Evolutionary conservation across 345 rosid species (phyloP).

Genomic region (Linum usitatissimum): DNA sequence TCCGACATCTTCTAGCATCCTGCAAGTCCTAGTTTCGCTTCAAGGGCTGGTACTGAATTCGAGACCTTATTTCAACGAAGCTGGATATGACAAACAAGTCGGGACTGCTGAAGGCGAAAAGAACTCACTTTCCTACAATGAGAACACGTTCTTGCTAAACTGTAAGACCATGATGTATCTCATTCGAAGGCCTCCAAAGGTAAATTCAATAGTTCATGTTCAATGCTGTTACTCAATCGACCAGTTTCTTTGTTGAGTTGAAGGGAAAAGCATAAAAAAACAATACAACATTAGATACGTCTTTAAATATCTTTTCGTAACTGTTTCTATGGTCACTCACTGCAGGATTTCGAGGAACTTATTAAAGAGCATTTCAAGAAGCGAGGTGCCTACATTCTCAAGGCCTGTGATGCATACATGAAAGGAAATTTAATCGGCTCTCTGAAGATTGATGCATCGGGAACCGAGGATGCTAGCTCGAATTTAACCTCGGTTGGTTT

Average conservation of each 20-base stretch:
- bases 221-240: too few relatives aligned
- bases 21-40: slow-evolving; percentile 94
- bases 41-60: slow-evolving; percentile 94
- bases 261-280: too few relatives aligned
- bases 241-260: too few relatives aligned
- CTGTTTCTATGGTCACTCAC: neutral
- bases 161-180: slow-evolving; percentile 96
- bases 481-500: slow-evolving; percentile 81
- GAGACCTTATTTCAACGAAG: slow-evolving; percentile 98
- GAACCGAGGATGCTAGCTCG: slow-evolving; percentile 28
- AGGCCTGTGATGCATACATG: slow-evolving; percentile 89
- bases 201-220: slow-evolving; percentile 15
- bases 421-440: slow-evolving; percentile 86
- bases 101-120: slow-evolving; percentile 98
- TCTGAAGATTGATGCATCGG: slow-evolving; percentile 59
- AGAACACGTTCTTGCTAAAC: slow-evolving; percentile 76
- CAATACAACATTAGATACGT: too few relatives aligned
- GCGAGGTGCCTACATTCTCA: slow-evolving; percentile 80
- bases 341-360: slow-evolving; percentile 74
- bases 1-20: slow-evolving; percentile 86
- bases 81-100: slow-evolving; percentile 87
- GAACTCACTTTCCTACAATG: slow-evolving; percentile 82
- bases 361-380: slow-evolving; percentile 66
- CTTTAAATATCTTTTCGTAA: neutral
- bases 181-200: slow-evolving; percentile 86